Percentiles rank a stretch among this genome's conserved stretches.
These are phyloP conservation scores for Polychaeton citri DNA, from an alignment of 2,329 filamentous ascomycete species.

Conservation along the genomic window DNA sequence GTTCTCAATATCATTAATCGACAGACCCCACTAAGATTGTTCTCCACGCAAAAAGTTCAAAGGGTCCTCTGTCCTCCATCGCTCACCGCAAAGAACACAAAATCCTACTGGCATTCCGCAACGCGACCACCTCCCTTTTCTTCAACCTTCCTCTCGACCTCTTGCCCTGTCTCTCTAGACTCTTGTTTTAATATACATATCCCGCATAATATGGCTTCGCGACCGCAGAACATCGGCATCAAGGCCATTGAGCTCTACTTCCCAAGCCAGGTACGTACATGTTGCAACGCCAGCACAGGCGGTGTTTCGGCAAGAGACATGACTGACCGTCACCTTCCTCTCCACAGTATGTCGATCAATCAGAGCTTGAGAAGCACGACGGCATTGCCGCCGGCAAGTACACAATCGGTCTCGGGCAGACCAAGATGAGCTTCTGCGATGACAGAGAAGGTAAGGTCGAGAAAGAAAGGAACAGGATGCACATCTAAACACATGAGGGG, in stretches of 20 bases:
- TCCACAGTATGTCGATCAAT: constrained; percentile 39
- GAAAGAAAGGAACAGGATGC: not conserved
- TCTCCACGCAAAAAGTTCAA: not conserved
- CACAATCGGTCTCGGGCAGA: constrained; percentile 42
- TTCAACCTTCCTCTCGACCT: not conserved
- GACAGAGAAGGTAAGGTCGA: constrained; percentile 33
- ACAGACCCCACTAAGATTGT: not conserved
- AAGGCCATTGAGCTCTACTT: constrained; percentile 44
- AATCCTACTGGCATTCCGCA: not conserved
- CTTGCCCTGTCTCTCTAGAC: not conserved
- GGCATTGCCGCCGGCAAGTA: constrained; percentile 39
- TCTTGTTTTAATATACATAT: not conserved
- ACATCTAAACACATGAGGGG: not conserved
- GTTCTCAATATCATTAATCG: no score
- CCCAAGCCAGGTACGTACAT: constrained; percentile 34
- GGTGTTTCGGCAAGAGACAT: not conserved
- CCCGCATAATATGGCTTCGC: constrained; percentile 25
- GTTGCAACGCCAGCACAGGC: not conserved
- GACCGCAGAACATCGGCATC: constrained; percentile 39
- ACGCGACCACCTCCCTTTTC: not conserved
- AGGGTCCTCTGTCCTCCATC: no score
- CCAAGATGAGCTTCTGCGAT: constrained; percentile 43
- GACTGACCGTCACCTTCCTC: constrained; percentile 6
- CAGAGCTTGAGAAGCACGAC: constrained; percentile 42
- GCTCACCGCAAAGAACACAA: not conserved